Base-by-base conservation (phyloP, 2,329 filamentous ascomycete genomes). In the Diaporthe sp. region DNA sequence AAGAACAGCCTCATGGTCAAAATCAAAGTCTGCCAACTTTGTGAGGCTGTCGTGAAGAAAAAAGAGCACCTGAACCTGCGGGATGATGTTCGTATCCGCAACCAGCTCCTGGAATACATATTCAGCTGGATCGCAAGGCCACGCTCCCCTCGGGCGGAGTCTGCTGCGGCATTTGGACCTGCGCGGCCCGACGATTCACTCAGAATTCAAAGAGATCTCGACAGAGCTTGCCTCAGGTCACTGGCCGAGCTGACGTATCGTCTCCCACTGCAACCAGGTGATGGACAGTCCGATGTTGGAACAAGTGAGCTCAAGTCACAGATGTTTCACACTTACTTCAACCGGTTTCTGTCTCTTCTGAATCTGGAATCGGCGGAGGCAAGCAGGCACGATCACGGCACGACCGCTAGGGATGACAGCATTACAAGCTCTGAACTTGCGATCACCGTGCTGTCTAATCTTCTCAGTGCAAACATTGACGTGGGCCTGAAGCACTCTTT, bases 291-390 rank as follows among this genome's bases (percentile, higher is more conserved):
- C 17, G 92, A 94, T 82, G 91, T 90, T 1, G 90, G 91, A 58
- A 91, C 90, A 71, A 92, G 91, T 77, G 92, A 93, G 81, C 86
- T 92, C 70, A 93, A 93, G 80, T 92, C 90, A 0, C 90, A 93
- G 78, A 91, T 93, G 89, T 94, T 94, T 79, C 91, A 92, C 76
- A 91, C 89, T 9, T 94, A 94, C 80, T 93, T 94, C 82, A 93
- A 92, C 76, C 87, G 91, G 10, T 93, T 94, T 78, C 84, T 94
- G 28, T 92, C 91, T 0, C 83, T 94, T 6, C 84, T 94, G 38
- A 92, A 92, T 75, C 86, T 90, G 67, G 90, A 92, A 72, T 82
- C 86, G 0, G 78, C 83, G 1, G 87, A 89, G 7, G 79, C 83
- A 50, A 80, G 82, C n/a, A 83, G 84, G 70, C 82, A 80, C 10